Base-by-base conservation (phyloP, 257 asterid genomes). In the Solanum clarkiae region DNA sequence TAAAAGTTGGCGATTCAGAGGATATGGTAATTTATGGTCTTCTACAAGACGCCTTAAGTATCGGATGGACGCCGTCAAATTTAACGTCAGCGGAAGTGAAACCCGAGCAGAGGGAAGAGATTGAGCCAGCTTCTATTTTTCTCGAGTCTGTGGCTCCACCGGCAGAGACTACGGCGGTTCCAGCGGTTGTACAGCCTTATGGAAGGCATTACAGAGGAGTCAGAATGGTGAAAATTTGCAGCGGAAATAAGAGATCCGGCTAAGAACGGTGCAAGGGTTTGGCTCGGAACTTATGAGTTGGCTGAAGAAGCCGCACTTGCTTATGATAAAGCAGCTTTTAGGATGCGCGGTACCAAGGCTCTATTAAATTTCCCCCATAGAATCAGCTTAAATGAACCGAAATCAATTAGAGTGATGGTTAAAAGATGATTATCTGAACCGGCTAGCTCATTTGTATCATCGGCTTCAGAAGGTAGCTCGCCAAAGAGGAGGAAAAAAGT, bases 271-370 rank as follows among this genome's bases (percentile, higher is more conserved):
- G 97, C 98, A 16, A 86, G 98, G 75, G 96, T 95, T 3, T 95
- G 98, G 98, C 98, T 95, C 18, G 98, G 98, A 17, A 95, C 98
- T 1, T 95, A 95, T 16, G 98, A 91, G 69, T 91, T 94, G 87
- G 97, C 95, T 44, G 97, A 95, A 92, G 98, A 91, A 87, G 98
- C 98, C 10, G 98, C 98, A 62, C 63, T 84, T n/a, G 99, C 98
- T 86, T 96, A 96, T 22, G 98, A 96, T 59, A 88, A 86, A 81
- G 98, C 99, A 77, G 98, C 98, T 88, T 96, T 91, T 83, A 89
- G 95, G 88, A 96, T 96, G 92, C 96, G 98, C 18, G 98, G 99
- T 32, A 85, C 99, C 0, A 96, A 96, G 92, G 98, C 99, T 7
- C 49, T 94, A 86, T 86, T 96, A 18, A 96, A 96, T 68, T 96